Evolutionary conservation across 148 eudicot species (phyloP).

Genomic region (Diospyros kaki): DNA sequence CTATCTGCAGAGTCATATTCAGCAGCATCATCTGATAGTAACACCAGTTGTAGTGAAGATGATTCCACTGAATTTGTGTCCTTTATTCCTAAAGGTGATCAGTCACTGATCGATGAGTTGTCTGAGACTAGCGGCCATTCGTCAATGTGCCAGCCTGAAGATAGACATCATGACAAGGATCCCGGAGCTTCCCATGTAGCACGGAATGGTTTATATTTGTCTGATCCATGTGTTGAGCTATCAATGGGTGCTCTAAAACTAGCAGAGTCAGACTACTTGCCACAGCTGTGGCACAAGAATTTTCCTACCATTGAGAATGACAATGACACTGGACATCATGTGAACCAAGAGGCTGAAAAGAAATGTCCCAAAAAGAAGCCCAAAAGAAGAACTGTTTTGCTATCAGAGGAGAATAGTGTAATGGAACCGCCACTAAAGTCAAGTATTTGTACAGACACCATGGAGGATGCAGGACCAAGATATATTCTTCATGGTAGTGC

Average conservation of each 20-base stretch:
- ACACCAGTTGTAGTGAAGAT: constrained; percentile 63
- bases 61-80: constrained; percentile 32
- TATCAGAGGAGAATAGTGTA: constrained; percentile 31
- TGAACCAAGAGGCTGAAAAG: constrained; percentile 31
- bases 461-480: constrained; percentile 19
- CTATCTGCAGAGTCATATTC: constrained; percentile 71
- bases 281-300: constrained; percentile 8
- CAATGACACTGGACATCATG: constrained; percentile 10
- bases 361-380: constrained; percentile 38
- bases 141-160: constrained; percentile 13
- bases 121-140: constrained; percentile 24
- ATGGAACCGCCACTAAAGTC: constrained; percentile 14
- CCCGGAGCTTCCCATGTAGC: constrained; percentile 17
- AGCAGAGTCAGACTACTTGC: constrained; percentile 17
- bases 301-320: constrained; percentile 19
- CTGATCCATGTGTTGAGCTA: constrained; percentile 25
- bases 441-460: constrained; percentile 14
- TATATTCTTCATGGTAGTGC: constrained; percentile 14
- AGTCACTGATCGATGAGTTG: constrained; percentile 31
- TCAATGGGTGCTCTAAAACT: constrained; percentile 13
- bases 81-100: constrained; percentile 28
- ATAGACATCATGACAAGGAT: constrained; percentile 15
- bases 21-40: constrained; percentile 76
- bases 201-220: constrained; percentile 26
- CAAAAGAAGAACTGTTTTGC: constrained; percentile 47